Conservation (phyloP, 257 asterid species). For the Solanum pennellii region DNA sequence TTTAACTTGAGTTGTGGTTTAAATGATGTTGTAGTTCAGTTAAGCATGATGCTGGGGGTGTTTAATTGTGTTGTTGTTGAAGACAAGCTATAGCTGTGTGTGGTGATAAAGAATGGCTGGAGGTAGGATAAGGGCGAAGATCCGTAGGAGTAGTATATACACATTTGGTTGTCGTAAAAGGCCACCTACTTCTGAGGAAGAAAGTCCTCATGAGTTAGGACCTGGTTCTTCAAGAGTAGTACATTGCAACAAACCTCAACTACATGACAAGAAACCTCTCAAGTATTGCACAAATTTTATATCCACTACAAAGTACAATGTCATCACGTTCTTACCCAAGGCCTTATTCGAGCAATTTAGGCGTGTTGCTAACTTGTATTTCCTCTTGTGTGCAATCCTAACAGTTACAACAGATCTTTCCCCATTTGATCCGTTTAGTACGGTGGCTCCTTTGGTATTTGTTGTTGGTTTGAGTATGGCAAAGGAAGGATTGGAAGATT, state of each 20-base stretch:
- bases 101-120: slow-evolving; percentile 37
- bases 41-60: slow-evolving; percentile 12
- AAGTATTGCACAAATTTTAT: slow-evolving; percentile 63
- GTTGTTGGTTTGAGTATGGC: slow-evolving; percentile 99
- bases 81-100: slow-evolving; percentile 5
- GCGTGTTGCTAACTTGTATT: slow-evolving; percentile 89
- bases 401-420: slow-evolving; percentile 67
- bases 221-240: slow-evolving; percentile 76
- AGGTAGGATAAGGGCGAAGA: slow-evolving; percentile 67
- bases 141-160: slow-evolving; percentile 68
- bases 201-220: slow-evolving; percentile 37
- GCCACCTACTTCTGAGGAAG: slow-evolving; percentile 36
- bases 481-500: slow-evolving; percentile 90
- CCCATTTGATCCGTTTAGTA: slow-evolving; percentile 68
- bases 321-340: slow-evolving; percentile 79
- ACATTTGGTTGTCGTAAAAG: slow-evolving; percentile 58
- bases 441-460: slow-evolving; percentile 77
- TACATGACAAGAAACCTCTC: slow-evolving; percentile 57
- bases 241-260: slow-evolving; percentile 66
- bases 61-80: slow-evolving; percentile 23
- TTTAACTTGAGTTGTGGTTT: not conserved
- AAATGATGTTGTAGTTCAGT: not conserved
- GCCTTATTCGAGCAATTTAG: slow-evolving; percentile 89
- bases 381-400: slow-evolving; percentile 73
- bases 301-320: slow-evolving; percentile 86